Conservation (phyloP, 805 yeast species). For the Scheffersomyces coipomensis region DNA sequence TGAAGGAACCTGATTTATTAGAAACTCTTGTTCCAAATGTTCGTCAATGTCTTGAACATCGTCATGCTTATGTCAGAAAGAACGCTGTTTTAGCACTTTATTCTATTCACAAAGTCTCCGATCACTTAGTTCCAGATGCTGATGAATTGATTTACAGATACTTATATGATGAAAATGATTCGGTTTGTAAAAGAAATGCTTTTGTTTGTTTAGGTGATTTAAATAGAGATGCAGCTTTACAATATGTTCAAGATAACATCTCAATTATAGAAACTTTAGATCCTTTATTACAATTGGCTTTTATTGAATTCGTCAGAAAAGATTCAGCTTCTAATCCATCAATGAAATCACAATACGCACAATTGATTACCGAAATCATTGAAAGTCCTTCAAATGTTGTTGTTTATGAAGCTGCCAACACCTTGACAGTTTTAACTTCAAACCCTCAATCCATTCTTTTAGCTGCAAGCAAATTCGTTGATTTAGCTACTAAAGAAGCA, state of each 20-base stretch:
- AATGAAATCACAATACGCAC: conserved; percentile 68
- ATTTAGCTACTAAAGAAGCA: conserved; percentile 86
- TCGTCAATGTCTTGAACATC: conserved; percentile 86
- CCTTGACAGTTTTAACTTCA: conserved; percentile 61
- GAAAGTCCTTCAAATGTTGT: conserved; percentile 72
- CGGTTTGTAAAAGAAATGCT: conserved; percentile 94
- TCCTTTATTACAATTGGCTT: conserved; percentile 81
- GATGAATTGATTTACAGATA: conserved; percentile 75
- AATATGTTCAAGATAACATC: conserved; percentile 72
- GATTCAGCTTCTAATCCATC: conserved; percentile 68
- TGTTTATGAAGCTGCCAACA: conserved; percentile 86
- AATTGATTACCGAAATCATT: conserved; percentile 68
- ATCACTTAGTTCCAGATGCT: conserved; percentile 93
- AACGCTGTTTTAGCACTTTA: conserved; percentile 91
- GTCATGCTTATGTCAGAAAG: conserved; percentile 97
- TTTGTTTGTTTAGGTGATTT: conserved; percentile 82
- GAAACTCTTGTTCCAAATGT: conserved; percentile 95
- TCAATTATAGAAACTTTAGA: conserved; percentile 63
- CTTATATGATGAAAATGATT: conserved; percentile 80
- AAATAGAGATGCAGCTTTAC: conserved; percentile 81
- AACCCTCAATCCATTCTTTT: conserved; percentile 66
- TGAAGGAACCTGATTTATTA: conserved; percentile 88
- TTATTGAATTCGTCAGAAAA: conserved; percentile 85
- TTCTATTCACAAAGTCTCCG: conserved; percentile 78
- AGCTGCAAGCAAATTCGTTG: conserved; percentile 85